phyloP scores from a whole-genome alignment of 139 green algal genomes.

The Edaphochlamys debaryana region DNA sequence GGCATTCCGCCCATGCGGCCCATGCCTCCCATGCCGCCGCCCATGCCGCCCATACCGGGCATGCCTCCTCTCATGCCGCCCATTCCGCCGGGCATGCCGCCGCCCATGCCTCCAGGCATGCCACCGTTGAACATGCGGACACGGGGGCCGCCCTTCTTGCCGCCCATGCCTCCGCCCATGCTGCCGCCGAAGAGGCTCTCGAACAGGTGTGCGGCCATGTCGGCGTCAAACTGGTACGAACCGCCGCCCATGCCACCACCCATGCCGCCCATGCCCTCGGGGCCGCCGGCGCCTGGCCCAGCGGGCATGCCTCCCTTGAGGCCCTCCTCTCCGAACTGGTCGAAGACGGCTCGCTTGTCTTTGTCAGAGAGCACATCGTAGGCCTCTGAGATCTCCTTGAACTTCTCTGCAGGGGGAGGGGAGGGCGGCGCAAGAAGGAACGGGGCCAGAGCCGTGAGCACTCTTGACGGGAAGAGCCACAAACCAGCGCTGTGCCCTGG shows the following conservation, averaged over 20 bases:
- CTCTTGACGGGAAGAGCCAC: too few species aligned
- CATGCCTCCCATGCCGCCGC: slow-evolving; percentile 24
- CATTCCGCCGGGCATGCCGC: too few species aligned
- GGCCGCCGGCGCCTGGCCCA: neutral
- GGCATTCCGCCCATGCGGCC: neutral
- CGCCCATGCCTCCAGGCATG: neutral
- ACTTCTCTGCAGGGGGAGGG: slow-evolving; percentile 54
- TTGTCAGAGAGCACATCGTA: slow-evolving; percentile 49
- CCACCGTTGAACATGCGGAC: too few species aligned
- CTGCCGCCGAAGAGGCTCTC: slow-evolving; percentile 36
- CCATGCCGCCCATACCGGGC: neutral
- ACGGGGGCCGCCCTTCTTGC: slow-evolving; percentile 16
- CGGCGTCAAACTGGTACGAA: slow-evolving; percentile 39
- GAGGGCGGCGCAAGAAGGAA: too few species aligned
- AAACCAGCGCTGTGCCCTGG: too few species aligned
- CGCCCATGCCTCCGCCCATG: slow-evolving; percentile 40
- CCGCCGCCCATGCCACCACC: slow-evolving; percentile 38
- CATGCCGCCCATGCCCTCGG: neutral
- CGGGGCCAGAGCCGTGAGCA: too few species aligned
- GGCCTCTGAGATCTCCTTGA: slow-evolving; percentile 56
- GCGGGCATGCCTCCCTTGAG: slow-evolving; percentile 44
- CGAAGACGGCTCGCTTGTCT: slow-evolving; percentile 41
- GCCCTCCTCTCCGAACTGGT: slow-evolving; percentile 58
- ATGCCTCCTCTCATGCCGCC: slow-evolving; percentile 1
- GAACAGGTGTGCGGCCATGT: slow-evolving; percentile 31